Percentiles rank a stretch among this genome's conserved stretches.
These are phyloP conservation scores for Reutealis trisperma DNA, from an alignment of 345 rosid species.

Conservation along the genomic window DNA sequence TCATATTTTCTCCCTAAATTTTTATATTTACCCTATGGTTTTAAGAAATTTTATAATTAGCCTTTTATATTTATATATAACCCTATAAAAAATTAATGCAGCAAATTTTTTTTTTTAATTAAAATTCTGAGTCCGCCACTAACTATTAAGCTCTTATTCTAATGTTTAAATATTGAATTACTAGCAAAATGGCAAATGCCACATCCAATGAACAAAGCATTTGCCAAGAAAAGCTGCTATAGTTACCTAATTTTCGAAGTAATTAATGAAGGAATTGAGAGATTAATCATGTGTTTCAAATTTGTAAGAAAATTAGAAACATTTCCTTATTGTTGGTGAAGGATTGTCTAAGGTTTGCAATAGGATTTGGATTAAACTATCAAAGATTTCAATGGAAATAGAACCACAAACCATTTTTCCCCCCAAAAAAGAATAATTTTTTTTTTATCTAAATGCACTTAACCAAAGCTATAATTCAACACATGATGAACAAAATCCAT, in stretches of 20 bases:
- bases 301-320: neutral
- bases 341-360: neutral
- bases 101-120: no score
- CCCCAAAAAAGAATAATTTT: no score
- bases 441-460: neutral
- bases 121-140: no score
- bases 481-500: neutral
- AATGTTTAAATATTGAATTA: no score
- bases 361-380: neutral
- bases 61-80: no score
- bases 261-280: neutral
- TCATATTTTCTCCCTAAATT: no score
- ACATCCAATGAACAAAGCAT: neutral
- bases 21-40: no score
- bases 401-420: neutral
- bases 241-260: neutral
- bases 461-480: neutral
- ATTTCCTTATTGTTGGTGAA: neutral
- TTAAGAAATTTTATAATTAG: no score
- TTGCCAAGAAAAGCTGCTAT: neutral
- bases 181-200: no score
- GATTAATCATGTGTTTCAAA: neutral
- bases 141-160: no score
- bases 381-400: neutral
- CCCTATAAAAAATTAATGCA: no score